Conservation (phyloP, 2,329 filamentous ascomycete species). For the Pseudogymnoascus sp. region DNA sequence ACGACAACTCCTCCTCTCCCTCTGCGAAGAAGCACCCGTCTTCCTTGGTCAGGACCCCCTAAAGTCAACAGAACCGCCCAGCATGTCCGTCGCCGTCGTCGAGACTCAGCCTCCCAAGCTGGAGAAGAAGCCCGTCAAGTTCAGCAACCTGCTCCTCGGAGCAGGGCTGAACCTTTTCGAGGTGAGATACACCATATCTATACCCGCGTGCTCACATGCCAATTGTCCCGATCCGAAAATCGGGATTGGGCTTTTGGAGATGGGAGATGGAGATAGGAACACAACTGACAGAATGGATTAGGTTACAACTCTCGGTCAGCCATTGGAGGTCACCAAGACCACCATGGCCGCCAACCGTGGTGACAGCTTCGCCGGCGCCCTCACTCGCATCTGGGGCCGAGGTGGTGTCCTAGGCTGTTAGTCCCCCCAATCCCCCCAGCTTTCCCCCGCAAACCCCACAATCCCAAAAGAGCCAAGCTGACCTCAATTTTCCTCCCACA, state of each 20-base stretch:
- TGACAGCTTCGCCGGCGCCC: slow-evolving; percentile 75
- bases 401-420: slow-evolving; percentile 91
- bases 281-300: slow-evolving; percentile 13
- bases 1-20: slow-evolving; percentile 14
- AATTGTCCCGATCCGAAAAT: not conserved
- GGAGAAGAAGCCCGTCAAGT: slow-evolving; percentile 99
- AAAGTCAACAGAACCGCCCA: slow-evolving; percentile 44
- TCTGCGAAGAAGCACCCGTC: slow-evolving; percentile 74
- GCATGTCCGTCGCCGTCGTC: slow-evolving; percentile 54
- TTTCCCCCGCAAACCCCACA: slow-evolving; percentile 1
- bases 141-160: slow-evolving; percentile 81
- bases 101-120: slow-evolving; percentile 50
- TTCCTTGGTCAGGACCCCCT: slow-evolving; percentile 98
- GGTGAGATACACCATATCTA: slow-evolving; percentile 4
- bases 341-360: slow-evolving; percentile 97
- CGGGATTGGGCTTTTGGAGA: not conserved
- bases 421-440: slow-evolving; percentile 33
- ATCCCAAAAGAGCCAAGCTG: slow-evolving; percentile 17
- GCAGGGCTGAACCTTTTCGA: slow-evolving; percentile 31
- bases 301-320: slow-evolving; percentile 60
- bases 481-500: slow-evolving; percentile 34
- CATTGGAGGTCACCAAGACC: slow-evolving; percentile 97
- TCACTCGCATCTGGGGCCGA: slow-evolving; percentile 84
- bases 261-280: not conserved
- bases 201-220: not conserved